Conservation (phyloP, 2,329 filamentous ascomycete genomes). For the Penicillium sp. region DNA sequence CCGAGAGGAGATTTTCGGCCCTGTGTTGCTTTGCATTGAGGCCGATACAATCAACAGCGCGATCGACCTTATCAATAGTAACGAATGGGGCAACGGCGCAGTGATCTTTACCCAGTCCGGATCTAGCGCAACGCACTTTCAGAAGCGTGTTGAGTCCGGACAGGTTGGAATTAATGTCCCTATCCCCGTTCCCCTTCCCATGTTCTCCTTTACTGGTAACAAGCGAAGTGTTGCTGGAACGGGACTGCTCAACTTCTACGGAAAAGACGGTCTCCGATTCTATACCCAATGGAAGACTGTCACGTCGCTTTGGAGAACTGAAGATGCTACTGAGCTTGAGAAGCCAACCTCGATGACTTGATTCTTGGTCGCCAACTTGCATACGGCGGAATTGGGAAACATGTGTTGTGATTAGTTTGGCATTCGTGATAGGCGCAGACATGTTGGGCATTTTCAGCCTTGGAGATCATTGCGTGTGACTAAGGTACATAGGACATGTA, state of each 20-base stretch:
- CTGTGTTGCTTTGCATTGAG: constrained; percentile 52
- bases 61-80: constrained; percentile 53
- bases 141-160: constrained; percentile 54
- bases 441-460: background rate
- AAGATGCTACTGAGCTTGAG: constrained; percentile 1
- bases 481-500: background rate
- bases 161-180: constrained; percentile 58
- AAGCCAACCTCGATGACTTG: constrained; percentile 1
- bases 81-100: constrained; percentile 56
- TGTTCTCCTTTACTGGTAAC: constrained; percentile 56
- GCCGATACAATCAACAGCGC: constrained; percentile 51
- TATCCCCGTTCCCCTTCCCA: constrained; percentile 51
- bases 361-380: background rate
- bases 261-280: constrained; percentile 1
- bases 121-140: constrained; percentile 50
- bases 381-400: background rate
- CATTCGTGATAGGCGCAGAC: background rate
- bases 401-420: background rate
- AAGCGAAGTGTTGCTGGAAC: constrained; percentile 84
- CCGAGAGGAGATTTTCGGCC: constrained; percentile 55
- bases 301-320: constrained; percentile 1
- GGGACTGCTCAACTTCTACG: constrained; percentile 46
- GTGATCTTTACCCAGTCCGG: constrained; percentile 55
- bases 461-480: background rate
- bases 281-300: constrained; percentile 5